Percentiles rank a stretch among this genome's conserved stretches.
phyloP scores from a whole-genome alignment of 1,284 basidiomycete species.

The Paramarasmius palmivorus region DNA sequence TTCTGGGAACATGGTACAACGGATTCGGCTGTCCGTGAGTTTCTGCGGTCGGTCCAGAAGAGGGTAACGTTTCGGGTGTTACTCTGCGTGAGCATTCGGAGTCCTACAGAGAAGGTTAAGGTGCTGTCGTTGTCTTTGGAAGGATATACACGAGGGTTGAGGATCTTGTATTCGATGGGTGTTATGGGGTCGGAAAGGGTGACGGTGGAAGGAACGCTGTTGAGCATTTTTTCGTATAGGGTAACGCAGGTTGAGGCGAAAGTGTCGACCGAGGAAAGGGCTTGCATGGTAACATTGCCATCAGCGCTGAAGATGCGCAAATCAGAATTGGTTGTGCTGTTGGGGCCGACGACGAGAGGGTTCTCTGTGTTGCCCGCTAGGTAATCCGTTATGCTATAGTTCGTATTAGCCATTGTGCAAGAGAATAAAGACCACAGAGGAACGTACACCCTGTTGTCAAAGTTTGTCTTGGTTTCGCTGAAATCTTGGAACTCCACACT shows the following conservation, averaged over 20 bases:
- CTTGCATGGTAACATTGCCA: constrained; percentile 3
- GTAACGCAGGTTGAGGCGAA: constrained; percentile 17
- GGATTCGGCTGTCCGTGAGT: background rate
- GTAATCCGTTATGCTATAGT: constrained; percentile 27
- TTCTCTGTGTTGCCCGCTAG: constrained; percentile 29
- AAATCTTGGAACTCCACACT: constrained; percentile 10
- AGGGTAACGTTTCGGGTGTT: background rate
- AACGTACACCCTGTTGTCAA: constrained; percentile 26
- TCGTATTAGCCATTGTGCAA: background rate
- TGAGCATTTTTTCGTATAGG: constrained; percentile 24
- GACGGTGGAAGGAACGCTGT: constrained; percentile 23
- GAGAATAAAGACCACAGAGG: background rate
- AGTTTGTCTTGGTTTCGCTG: constrained; percentile 23
- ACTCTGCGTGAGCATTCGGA: constrained; percentile 3
- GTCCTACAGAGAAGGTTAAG: background rate
- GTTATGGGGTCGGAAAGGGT: constrained; percentile 19
- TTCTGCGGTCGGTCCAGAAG: background rate
- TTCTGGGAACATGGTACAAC: too few relatives aligned
- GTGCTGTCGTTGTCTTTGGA: background rate
- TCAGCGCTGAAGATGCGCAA: constrained; percentile 19
- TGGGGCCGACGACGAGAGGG: constrained; percentile 25
- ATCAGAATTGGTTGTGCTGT: constrained; percentile 29
- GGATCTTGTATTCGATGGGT: constrained; percentile 19
- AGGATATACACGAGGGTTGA: background rate
- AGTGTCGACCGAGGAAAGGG: background rate